phyloP scores from a whole-genome alignment of 1,284 basidiomycete species.

The Microbotryum lychnidis-dioicae region DNA sequence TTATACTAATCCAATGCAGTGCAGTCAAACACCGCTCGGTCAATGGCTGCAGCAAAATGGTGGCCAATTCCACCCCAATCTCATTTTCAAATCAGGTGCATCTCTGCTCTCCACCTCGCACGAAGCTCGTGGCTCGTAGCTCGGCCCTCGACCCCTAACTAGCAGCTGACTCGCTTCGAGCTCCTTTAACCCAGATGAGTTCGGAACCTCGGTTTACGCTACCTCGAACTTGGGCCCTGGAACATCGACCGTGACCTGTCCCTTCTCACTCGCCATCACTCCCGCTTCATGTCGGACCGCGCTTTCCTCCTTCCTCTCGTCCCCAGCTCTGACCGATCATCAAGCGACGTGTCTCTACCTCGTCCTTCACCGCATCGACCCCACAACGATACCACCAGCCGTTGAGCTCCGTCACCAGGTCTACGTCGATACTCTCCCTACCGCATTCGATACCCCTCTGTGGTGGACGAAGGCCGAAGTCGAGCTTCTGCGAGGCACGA shows the following conservation, averaged over 20 bases:
- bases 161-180: not conserved
- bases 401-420: conserved; percentile 39
- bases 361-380: conserved; percentile 17
- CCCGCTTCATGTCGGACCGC: conserved; percentile 47
- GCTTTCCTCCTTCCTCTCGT: conserved; percentile 42
- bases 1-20: too few species aligned
- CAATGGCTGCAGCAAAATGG: too few species aligned
- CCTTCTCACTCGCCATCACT: conserved; percentile 64
- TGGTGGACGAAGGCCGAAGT: conserved; percentile 60
- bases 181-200: conserved; percentile 27
- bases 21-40: too few species aligned
- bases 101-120: too few species aligned
- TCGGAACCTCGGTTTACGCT: conserved; percentile 56
- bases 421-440: conserved; percentile 63
- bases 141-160: too few species aligned
- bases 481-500: conserved; percentile 61
- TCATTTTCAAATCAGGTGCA: too few species aligned
- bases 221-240: conserved; percentile 48
- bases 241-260: conserved; percentile 59
- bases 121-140: too few species aligned
- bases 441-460: conserved; percentile 60
- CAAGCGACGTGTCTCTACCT: conserved; percentile 28
- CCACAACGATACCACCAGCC: not conserved
- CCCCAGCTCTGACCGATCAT: conserved; percentile 18
- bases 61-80: too few species aligned